Percentiles rank a stretch among this genome's conserved stretches.
Evolutionary conservation across 2,329 filamentous ascomycete species (phyloP).

Genomic region (Fusarium zealandicum): DNA sequence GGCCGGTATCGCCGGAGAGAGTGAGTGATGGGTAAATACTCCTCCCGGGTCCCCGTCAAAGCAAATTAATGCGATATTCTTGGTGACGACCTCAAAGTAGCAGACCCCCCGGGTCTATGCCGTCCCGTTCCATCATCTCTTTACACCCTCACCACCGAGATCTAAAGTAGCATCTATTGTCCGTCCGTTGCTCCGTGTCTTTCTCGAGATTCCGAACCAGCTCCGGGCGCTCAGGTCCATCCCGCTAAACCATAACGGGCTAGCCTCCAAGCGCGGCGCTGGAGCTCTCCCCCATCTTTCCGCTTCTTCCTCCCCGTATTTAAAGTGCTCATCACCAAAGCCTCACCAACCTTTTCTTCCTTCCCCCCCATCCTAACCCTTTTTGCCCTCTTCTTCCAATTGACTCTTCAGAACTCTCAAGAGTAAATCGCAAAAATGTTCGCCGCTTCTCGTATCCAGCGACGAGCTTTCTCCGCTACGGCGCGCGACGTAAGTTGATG

Average conservation of each 20-base stretch:
- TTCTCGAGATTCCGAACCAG: slow-evolving; percentile 36
- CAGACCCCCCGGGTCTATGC: neutral
- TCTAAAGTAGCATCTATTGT: neutral
- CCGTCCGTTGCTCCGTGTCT: slow-evolving; percentile 29
- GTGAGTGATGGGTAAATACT: too few species aligned
- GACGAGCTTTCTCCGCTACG: slow-evolving; percentile 82
- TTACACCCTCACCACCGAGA: too few species aligned
- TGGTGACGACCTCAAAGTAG: neutral
- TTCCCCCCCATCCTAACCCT: slow-evolving; percentile 28
- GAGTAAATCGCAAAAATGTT: slow-evolving; percentile 67
- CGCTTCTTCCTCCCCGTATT: slow-evolving; percentile 35
- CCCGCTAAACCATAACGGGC: slow-evolving; percentile 14
- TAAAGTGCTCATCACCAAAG: slow-evolving; percentile 37
- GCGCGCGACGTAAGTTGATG: slow-evolving; percentile 71
- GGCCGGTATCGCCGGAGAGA: too few species aligned
- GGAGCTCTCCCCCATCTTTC: slow-evolving; percentile 29
- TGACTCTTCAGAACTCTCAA: slow-evolving; percentile 29
- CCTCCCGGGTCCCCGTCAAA: too few species aligned
- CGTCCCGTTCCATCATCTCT: neutral
- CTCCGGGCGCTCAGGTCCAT: slow-evolving; percentile 30
- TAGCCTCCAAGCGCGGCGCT: slow-evolving; percentile 18
- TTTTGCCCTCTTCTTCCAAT: slow-evolving; percentile 36
- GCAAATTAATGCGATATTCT: neutral
- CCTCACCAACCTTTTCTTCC: slow-evolving; percentile 31
- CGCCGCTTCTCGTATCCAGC: slow-evolving; percentile 72